Conservation (phyloP, 2,329 filamentous ascomycete species). For the Chrysoporthe cubensis region DNA sequence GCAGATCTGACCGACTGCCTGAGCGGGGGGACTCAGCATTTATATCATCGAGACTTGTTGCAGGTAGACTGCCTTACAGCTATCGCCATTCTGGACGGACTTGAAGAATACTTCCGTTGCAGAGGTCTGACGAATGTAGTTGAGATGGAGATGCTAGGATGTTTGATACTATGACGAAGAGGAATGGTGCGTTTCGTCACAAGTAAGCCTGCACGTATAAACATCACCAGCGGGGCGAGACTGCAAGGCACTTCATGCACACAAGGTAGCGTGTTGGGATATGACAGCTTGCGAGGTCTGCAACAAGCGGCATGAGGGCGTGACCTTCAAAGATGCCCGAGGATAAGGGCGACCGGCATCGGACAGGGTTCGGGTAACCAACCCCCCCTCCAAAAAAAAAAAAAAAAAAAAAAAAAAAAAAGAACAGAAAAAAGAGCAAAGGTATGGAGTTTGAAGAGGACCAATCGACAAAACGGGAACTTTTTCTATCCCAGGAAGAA, state of each 20-base stretch:
- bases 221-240: neutral
- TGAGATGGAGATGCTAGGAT: neutral
- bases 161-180: neutral
- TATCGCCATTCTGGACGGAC: slow-evolving; percentile 7
- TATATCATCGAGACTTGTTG: neutral
- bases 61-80: neutral
- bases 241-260: neutral
- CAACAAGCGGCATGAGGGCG: neutral
- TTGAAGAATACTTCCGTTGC: neutral
- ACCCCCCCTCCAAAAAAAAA: neutral
- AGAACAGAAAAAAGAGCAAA: no score
- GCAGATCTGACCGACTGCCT: slow-evolving; percentile 91
- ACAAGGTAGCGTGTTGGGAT: neutral
- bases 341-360: slow-evolving; percentile 13
- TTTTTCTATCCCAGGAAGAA: no score
- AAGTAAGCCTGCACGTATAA: neutral
- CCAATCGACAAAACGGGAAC: no score
- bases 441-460: no score
- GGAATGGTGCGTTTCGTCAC: neutral
- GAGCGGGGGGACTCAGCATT: slow-evolving; percentile 6
- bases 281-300: neutral
- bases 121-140: neutral
- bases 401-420: no score
- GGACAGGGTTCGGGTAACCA: slow-evolving; percentile 6
- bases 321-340: neutral